Base-by-base conservation (phyloP, 2,329 filamentous ascomycete genomes). In the Sporothrix dimorphospora region DNA sequence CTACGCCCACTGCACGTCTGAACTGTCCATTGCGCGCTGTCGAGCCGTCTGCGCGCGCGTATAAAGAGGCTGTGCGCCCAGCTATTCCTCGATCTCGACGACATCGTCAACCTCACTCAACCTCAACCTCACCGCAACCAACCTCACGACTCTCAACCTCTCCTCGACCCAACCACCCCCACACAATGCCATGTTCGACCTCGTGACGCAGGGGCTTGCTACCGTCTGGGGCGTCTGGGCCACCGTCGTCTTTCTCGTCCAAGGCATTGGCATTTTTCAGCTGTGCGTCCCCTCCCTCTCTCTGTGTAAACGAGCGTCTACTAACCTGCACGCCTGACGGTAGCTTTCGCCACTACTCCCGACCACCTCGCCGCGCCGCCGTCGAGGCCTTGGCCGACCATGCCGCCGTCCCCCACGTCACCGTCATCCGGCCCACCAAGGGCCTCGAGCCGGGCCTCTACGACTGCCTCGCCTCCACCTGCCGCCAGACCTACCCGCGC, bases 391-490 rank as follows among this genome's bases (percentile, higher is more conserved):
- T 90, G 0, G 81, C 82, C 3, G 78, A 82, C 4, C 78, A 82
- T 53, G 79, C 86, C 75, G 42, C 59, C 51, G 85, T 94, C 3
- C 95, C 94, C 19, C 90, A 93, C 82, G 87, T 99, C 77, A 98
- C 96, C 42, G 87, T 97, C 73, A 94, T 99, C 76, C 92, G 96
- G 2, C 97, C 96, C 0, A 91, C 97, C 75, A 98, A 98, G 82
- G 96, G 94, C 73, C 86, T 97, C 71, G 96, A 98, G 80, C 92
- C 94, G 4, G 89, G 90, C 75, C 89, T 98, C 30, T 97, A 97
- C 85, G 93, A 97, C 78, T 98, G 96, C 78, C 90, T 99, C 53
- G 92, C 92, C 40, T 92, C 94, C 5, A 93, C 92, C 1, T 94
- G 98, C 79, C 89, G 85, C 63, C 94, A 97, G 80, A 86, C 89